Evolutionary conservation across 768 basidiomycete species (phyloP), one percentile per base, ranked within the genome.

Genomic region (Fomitopsis pulvina): DNA sequence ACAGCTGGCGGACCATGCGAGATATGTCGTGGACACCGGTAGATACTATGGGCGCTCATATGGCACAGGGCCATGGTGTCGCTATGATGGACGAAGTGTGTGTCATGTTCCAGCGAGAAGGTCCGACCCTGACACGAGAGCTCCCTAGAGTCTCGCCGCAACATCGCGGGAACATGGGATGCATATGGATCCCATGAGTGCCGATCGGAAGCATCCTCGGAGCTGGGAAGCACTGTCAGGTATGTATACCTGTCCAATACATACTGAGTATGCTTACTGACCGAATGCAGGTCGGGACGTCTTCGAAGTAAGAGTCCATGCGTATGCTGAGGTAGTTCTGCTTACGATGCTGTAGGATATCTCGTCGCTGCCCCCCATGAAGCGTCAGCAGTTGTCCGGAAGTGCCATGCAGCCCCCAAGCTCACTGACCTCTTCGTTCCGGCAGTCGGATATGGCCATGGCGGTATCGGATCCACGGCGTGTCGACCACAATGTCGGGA

Each of bases 151-250:
- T 37, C 29, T 46, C 28, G 27, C 52, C 4, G 51, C 48, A 12
- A 39, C 52, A 21, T 32, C 53, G 28, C 48, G 53, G 24, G 53
- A 44, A 14, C 58, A 59, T 30, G 57, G 57, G 37, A 54, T 63
- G 44, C 52, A 57, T 26, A 55, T 60, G 56, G 54, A 55, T 32
- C 52, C 59, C 37, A 43, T 58, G 38, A 56, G 53, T 47, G 37
- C 53, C 52, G 54, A 56, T 42, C 62, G 62, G 22, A 63, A 63
- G 40, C 62, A 63, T 38, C 55, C 58, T 2, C 58, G 62, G 9
- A 58, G 52, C 50, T 63, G 62, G 62, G 62, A 63, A 8, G 48
- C 57, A 26, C 21, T 57, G 40, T 56, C 57, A 48, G 55, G 59
- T 59, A 47, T 41, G 61, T 58, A n/a, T 28, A 20, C 41, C 24